Evolutionary conservation across 2,329 filamentous ascomycete species (phyloP), one percentile per base, ranked within the genome.

Genomic region (Aspergillus viridinutans): DNA sequence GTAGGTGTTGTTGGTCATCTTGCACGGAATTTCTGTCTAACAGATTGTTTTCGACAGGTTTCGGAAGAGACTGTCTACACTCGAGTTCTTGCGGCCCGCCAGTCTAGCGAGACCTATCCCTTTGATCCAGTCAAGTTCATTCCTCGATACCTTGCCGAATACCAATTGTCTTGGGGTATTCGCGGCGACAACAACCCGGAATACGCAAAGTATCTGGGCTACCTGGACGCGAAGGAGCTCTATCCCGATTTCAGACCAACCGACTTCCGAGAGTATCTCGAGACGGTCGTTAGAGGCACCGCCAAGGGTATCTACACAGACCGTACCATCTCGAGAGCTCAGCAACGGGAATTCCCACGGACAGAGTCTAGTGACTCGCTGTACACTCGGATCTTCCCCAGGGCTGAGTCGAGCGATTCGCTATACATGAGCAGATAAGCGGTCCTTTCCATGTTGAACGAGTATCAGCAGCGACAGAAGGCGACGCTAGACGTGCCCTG

Each of bases 181-280:
- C 74, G 82, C 1, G 79, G 77, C 1, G 83, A 86, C 60, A 84
- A 84, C 65, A 79, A 72, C 9, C 80, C 78, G 0, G 78, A 81
- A 54, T 74, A 78, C 59, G 83, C 83, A 10, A 72, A 75, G 51
- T 84, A 84, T 58, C 71, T 85, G 4, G 82, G 82, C 1, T 84
- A 85, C 64, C 57, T 84, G 20, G 72, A 77, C 54, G 75, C 72
- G 32, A 79, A 78, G 61, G 78, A 84, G 20, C 69, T 85, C 25
- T 85, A 84, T 62, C 82, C 82, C 3, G 80, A 82, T 21, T 72
- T 83, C 54, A 59, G 75, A 53, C 72, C 71, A 1, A 74, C 64
- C 32, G 68, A 69, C 20, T 76, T 79, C 61, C 67, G 68, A 56
- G 69, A 72, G 5, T 80, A 75, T 56, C 64, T 78, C 8, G 63